Evolutionary conservation across 352 stramenopile species (phyloP), one percentile per base, ranked within the genome.

Genomic region (Albugo laibachii): DNA sequence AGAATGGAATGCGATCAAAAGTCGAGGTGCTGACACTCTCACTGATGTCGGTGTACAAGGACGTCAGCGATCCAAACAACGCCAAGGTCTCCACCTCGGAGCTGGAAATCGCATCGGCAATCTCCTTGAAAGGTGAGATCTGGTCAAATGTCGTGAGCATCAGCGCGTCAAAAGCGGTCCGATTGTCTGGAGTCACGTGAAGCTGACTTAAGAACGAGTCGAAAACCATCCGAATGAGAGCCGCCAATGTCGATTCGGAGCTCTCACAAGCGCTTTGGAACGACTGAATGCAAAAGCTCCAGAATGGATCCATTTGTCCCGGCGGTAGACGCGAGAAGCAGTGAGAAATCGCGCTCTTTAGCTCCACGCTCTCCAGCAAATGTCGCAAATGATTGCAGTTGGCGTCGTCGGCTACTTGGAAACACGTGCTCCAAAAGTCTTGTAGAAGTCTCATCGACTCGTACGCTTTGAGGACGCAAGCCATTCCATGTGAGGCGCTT

Each of bases 391-490:
- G 72, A 27, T 62, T 45, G 2, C 57, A 27, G 2, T 45, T 36
- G 12, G 18, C 16, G 35, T 47, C 49, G 2, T 58, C 40, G 11
- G 61, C 13, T 2, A 47, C 43, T n/a, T 54, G 58, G 50, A 40
- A 36, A 58, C 62, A 49, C 19, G 66, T 48, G 12, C 51, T 52
- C 13, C 87, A 48, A 34, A 88, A 74, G 19, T 54, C 50, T 47
- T 89, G 72, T 13, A 92, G 41, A 13, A 86, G 60, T 57, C 79
- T 75, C 79, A 92, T 89, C 0, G 76, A 87, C 48, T 86, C 69
- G 58, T 84, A 87, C 5, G 79, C 78, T 16, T 56, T 62, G 47
- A 92, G 53, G 14, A 92, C 52, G 24, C 76, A 59, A 13, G 72
- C 61, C 37, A 87, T 52, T 11, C 38, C 38, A 8, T 8, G 16